Conservation (phyloP, 139 green algal species). For the Tetradesmus obliquus region DNA sequence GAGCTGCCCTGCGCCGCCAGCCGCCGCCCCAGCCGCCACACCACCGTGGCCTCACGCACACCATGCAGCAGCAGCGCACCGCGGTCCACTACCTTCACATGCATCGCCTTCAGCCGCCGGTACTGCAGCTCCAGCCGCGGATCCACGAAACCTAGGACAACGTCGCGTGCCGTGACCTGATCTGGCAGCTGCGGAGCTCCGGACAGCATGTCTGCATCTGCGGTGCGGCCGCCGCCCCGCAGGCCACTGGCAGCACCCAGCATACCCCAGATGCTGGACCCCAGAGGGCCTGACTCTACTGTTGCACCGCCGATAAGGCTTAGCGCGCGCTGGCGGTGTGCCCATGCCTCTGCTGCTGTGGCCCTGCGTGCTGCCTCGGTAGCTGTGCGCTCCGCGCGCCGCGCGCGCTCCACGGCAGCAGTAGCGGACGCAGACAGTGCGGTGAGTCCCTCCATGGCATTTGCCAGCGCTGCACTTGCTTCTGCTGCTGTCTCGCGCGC, state of each 20-base stretch:
- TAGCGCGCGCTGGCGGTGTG: neutral
- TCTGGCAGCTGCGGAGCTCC: constrained; percentile 3
- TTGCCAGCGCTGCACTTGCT: neutral
- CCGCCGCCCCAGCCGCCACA: constrained; percentile 19
- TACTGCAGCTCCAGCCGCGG: constrained; percentile 30
- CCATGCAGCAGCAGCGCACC: constrained; percentile 11
- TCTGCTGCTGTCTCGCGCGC: neutral
- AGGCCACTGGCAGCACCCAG: neutral
- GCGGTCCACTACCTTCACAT: neutral
- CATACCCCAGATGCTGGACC: neutral
- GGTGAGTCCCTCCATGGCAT: neutral
- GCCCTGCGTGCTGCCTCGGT: neutral
- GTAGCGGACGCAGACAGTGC: neutral
- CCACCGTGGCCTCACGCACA: neutral
- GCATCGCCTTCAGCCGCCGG: constrained; percentile 27
- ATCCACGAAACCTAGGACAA: constrained; percentile 24
- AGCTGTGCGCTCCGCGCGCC: neutral
- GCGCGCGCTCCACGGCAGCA: neutral
- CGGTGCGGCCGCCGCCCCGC: neutral
- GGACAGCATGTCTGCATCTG: neutral
- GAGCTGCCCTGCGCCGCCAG: neutral
- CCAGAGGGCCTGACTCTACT: neutral
- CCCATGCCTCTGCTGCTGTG: neutral
- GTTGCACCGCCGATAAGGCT: neutral
- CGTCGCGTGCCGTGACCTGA: neutral